These are phyloP conservation scores for Platanthera guangdongensis DNA, from an alignment of 106 monocot species.

Conservation along the genomic window DNA sequence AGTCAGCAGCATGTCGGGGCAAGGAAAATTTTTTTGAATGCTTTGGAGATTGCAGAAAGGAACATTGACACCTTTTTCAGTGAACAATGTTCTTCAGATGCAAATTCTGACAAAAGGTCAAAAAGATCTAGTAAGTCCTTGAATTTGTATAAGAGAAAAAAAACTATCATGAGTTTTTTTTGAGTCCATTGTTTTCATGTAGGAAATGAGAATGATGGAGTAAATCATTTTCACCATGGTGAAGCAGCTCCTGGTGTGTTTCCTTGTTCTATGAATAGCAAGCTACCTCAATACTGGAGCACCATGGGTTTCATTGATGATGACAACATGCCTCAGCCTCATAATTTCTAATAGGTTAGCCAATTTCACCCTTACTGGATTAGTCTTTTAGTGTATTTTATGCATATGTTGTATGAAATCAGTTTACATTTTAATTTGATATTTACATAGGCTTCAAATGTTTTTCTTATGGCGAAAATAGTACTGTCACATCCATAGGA, in stretches of 20 bases:
- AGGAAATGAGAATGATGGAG: constrained; percentile 7
- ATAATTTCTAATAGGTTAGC: background rate
- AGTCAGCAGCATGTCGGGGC: background rate
- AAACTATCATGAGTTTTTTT: background rate
- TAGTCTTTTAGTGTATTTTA: background rate
- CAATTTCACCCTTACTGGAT: too few species aligned
- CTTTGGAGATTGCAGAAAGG: constrained; percentile 9
- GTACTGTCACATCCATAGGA: background rate
- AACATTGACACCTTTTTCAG: background rate
- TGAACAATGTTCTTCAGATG: background rate
- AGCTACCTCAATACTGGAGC: constrained; percentile 3
- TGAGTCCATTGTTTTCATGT: background rate
- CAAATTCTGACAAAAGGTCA: background rate
- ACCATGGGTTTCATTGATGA: background rate
- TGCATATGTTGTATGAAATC: background rate
- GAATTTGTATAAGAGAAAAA: background rate
- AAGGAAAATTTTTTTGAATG: constrained; percentile 7
- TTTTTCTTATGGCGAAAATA: background rate
- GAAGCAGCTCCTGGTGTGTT: background rate
- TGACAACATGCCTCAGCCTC: background rate
- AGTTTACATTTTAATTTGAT: background rate
- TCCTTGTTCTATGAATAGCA: background rate
- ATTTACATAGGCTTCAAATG: background rate
- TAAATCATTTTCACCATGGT: background rate
- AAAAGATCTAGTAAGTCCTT: constrained; percentile 8